Evolutionary conservation across 768 basidiomycete species (phyloP).

Genomic region (Suillus variegatus): DNA sequence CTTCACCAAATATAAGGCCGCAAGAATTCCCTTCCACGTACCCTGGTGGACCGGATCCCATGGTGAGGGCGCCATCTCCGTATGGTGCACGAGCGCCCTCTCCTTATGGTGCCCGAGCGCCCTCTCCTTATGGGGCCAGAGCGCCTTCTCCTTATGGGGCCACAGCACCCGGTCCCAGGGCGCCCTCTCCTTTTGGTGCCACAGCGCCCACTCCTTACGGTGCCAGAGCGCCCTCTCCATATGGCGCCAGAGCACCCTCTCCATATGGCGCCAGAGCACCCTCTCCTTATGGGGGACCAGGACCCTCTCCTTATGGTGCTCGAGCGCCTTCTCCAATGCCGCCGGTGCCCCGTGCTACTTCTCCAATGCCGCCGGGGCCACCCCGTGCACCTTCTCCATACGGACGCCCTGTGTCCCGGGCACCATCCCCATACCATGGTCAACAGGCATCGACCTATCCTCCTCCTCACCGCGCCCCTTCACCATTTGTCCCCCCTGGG

Average conservation of each 20-base stretch:
- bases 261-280: constrained; percentile 25
- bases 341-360: constrained; percentile 29
- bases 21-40: constrained; percentile 46
- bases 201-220: constrained; percentile 29
- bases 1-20: constrained; percentile 52
- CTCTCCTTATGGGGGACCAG: constrained; percentile 29
- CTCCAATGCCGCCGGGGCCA: constrained; percentile 32
- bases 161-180: constrained; percentile 6
- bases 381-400: constrained; percentile 18
- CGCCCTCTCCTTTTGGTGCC: constrained; percentile 35
- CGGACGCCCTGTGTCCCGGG: constrained; percentile 22
- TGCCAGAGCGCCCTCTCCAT: constrained; percentile 27
- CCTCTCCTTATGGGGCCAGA: constrained; percentile 1
- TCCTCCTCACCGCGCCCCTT: constrained; percentile 25
- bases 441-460: constrained; percentile 4
- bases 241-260: constrained; percentile 21
- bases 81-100: constrained; percentile 22
- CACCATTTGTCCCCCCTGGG: constrained; percentile 27
- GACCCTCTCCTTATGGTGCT: constrained; percentile 28
- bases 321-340: constrained; percentile 20
- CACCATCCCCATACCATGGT: constrained; percentile 30
- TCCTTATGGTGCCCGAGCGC: neutral
- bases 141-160: constrained; percentile 4
- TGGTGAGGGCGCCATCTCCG: constrained; percentile 33
- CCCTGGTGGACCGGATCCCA: constrained; percentile 36